phyloP scores from a whole-genome alignment of 106 monocot species.

The Cymbidium sinense region DNA sequence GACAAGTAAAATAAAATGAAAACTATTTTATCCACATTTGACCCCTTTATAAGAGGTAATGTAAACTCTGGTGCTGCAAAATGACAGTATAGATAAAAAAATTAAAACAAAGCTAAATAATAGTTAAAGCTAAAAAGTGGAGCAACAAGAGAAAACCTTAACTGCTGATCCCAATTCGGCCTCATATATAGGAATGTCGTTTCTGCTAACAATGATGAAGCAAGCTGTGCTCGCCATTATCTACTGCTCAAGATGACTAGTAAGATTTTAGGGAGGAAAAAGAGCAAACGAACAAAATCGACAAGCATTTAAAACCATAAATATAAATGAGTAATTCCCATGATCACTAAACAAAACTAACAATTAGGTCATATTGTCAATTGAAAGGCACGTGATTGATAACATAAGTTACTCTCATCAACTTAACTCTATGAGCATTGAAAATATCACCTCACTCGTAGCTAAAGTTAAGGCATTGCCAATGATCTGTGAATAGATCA shows the following conservation, averaged over 20 bases:
- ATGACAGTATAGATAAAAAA: background rate
- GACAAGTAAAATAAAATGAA: background rate
- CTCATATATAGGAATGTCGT: constrained; percentile 29
- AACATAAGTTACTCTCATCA: background rate
- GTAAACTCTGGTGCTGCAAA: background rate
- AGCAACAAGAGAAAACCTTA: constrained; percentile 13
- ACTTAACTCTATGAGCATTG: background rate
- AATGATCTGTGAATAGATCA: background rate
- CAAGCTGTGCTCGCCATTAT: constrained; percentile 26
- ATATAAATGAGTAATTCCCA: background rate
- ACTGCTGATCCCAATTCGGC: constrained; percentile 21
- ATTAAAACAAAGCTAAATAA: background rate
- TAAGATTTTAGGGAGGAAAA: background rate
- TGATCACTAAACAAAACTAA: background rate
- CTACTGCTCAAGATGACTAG: background rate
- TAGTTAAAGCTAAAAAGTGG: background rate
- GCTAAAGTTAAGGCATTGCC: background rate
- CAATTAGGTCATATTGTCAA: background rate
- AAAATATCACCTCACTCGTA: background rate
- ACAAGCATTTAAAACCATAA: background rate
- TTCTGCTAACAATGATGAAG: constrained; percentile 27
- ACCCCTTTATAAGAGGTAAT: background rate
- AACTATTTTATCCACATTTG: background rate
- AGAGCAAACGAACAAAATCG: background rate
- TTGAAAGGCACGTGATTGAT: background rate